Percentiles rank a stretch among this genome's conserved stretches.
Evolutionary conservation across 331 rosid genomes (phyloP).

Genomic region (Telfairia occidentalis): DNA sequence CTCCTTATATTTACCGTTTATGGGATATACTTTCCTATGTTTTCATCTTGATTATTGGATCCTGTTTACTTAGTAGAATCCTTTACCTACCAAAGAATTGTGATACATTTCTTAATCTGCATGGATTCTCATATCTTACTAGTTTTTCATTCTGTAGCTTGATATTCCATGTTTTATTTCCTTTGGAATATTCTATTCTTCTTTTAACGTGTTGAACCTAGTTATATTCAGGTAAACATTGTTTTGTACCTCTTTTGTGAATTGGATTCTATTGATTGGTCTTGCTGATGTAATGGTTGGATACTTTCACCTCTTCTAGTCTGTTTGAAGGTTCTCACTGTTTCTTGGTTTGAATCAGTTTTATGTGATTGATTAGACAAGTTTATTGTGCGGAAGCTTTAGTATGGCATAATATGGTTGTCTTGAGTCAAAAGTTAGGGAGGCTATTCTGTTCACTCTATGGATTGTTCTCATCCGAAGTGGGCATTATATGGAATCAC

Average conservation of each 20-base stretch:
- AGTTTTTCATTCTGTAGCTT: not conserved
- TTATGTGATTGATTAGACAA: not conserved
- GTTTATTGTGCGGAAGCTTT: not conserved
- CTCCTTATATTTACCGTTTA: not conserved
- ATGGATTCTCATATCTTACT: not conserved
- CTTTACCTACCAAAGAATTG: not conserved
- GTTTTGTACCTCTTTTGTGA: not conserved
- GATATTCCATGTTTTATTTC: no score
- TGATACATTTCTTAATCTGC: not conserved
- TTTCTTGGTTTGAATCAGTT: not conserved
- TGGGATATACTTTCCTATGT: not conserved
- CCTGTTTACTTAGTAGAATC: not conserved
- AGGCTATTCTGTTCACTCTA: not conserved
- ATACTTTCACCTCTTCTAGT: not conserved
- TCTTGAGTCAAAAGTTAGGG: not conserved
- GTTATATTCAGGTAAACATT: not conserved
- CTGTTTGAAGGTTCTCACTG: not conserved
- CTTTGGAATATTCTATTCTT: not conserved
- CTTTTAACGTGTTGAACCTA: not conserved
- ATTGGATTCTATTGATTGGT: not conserved
- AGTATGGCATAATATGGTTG: not conserved
- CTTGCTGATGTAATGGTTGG: not conserved
- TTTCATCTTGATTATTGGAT: not conserved
- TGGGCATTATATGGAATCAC: not conserved
- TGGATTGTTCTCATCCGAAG: not conserved